Base-by-base conservation (phyloP, 257 asterid genomes). In the Solanum ossicruentum region DNA sequence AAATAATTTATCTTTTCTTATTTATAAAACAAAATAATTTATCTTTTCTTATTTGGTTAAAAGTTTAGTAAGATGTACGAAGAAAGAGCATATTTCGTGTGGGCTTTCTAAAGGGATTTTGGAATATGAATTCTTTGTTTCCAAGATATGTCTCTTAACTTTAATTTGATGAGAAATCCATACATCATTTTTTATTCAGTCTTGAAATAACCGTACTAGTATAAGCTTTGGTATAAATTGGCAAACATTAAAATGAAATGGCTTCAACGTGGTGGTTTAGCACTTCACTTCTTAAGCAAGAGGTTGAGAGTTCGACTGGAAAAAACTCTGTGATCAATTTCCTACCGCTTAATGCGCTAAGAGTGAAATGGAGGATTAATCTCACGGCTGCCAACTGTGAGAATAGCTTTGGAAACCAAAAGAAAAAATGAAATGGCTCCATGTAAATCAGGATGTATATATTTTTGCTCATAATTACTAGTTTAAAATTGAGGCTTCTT, bases 331-430 rank as follows among this genome's bases (percentile, higher is more conserved):
- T 32, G 36, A 32, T 1, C 36, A 32, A 0, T 32, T 32, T 32
- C 3, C 36, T 32, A 2, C 0, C 3, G 0, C 36, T 32, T 32
- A 32, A 32, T 32, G 3, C 3, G 0, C 3, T 32, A 0, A 32
- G 36, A 32, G 3, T 32, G 36, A 32, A 32, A 32, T 32, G 3
- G 36, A 32, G 36, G 0, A 32, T 32, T 32, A 32, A 3, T 3
- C 36, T 32, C 36, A 32, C 3, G 3, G 0, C 36, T 32, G 3
- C 0, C 3, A 3, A 28, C 3, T 28, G 32, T 32, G 3, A 3
- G 0, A 0, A 32, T 2, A 32, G 0, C 36, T 32, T 32, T 3
- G 36, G 0, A 32, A 32, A 32, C 0, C 3, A 32, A 3, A 32
- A 32, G 3, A 32, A 3, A 32, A 28, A 61, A 61, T 21, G 36